Conservation (phyloP, 495 filamentous ascomycete species). For the Pyrenula massariospora region DNA sequence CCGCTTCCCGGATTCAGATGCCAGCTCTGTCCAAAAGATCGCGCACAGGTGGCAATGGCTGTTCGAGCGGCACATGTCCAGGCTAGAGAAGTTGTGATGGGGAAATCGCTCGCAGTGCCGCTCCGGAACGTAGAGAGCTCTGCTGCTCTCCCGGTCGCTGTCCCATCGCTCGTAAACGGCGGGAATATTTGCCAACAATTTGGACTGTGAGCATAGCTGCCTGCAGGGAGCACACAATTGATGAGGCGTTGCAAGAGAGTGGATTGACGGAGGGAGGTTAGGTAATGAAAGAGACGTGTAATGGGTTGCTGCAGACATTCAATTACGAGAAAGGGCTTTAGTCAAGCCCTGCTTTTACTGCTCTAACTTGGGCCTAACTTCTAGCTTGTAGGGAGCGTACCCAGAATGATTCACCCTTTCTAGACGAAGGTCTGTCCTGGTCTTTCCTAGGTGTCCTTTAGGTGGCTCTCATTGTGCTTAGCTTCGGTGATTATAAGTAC, state of each 20-base stretch:
- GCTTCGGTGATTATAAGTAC: too few species aligned
- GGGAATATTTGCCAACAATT: not conserved
- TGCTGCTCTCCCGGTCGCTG: not conserved
- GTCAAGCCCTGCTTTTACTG: not conserved
- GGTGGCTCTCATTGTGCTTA: too few species aligned
- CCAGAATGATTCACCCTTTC: not conserved
- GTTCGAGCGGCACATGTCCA: not conserved
- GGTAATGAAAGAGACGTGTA: not conserved
- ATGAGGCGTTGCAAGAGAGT: not conserved
- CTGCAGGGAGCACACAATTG: not conserved
- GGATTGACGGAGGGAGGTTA: not conserved
- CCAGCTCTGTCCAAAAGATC: not conserved
- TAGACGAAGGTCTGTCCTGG: not conserved
- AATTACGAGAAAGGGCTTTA: too few species aligned
- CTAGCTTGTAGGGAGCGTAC: not conserved
- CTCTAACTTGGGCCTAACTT: not conserved
- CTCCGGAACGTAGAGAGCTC: not conserved
- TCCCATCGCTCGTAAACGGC: not conserved
- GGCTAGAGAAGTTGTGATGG: not conserved
- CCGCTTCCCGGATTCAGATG: not conserved
- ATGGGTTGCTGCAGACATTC: not conserved
- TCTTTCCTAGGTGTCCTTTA: not conserved
- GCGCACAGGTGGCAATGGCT: not conserved
- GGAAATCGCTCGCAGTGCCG: not conserved
- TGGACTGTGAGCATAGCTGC: not conserved